Conservation (phyloP, 345 rosid species). For the Gossypioides kirkii region DNA sequence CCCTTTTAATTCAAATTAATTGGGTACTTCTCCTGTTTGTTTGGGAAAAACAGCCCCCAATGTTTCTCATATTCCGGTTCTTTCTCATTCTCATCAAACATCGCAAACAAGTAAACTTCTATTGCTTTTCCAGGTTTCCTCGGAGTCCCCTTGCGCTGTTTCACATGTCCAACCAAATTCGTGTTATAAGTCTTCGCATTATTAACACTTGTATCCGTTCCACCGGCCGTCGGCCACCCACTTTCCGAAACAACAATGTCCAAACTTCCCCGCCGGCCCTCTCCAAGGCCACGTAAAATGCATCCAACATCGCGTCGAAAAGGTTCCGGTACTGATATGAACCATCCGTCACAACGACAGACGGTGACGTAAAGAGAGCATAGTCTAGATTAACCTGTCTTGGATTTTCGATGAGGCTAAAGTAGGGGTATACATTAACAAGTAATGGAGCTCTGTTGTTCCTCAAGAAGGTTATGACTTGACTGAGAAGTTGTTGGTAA, state of each 20-base stretch:
- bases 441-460: constrained; percentile 33
- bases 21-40: background rate
- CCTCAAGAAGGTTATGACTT: constrained; percentile 29
- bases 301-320: constrained; percentile 16
- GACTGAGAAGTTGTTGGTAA: constrained; percentile 17
- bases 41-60: constrained; percentile 5
- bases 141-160: constrained; percentile 22
- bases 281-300: constrained; percentile 21
- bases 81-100: constrained; percentile 22
- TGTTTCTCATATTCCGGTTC: background rate
- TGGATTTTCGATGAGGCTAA: constrained; percentile 22
- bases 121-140: constrained; percentile 22
- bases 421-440: constrained; percentile 35
- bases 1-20: background rate
- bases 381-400: constrained; percentile 26
- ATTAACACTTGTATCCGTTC: background rate
- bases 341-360: constrained; percentile 25
- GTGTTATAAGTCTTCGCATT: constrained; percentile 25
- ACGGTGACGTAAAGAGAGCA: constrained; percentile 34
- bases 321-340: constrained; percentile 7
- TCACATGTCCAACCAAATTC: constrained; percentile 18
- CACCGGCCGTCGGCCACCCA: constrained; percentile 28
- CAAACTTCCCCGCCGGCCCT: constrained; percentile 16
- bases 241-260: constrained; percentile 23
- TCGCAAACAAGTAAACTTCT: constrained; percentile 23